phyloP scores from a whole-genome alignment of 2,329 filamentous ascomycete species.

The Colletotrichum orbiculare region DNA sequence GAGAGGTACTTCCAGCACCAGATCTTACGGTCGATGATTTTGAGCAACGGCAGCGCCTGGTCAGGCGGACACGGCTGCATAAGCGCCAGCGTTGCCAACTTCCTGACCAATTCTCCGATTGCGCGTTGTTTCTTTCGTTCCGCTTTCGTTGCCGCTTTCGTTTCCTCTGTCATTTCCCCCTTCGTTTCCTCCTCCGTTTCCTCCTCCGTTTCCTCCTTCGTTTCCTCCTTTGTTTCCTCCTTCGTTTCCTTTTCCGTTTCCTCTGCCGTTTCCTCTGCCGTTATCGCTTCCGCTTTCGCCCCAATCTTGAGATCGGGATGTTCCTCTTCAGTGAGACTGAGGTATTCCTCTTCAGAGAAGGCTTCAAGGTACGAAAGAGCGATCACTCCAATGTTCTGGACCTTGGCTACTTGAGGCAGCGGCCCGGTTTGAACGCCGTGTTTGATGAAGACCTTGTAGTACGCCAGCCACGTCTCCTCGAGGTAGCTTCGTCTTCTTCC shows the following conservation, averaged over 20 bases:
- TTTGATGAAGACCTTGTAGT: conserved; percentile 40
- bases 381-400: conserved; percentile 44
- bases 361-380: conserved; percentile 45
- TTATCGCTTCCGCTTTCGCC: too few relatives aligned
- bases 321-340: too few relatives aligned
- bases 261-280: too few relatives aligned
- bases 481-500: conserved; percentile 49
- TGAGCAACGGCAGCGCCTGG: conserved; percentile 52
- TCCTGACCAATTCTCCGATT: conserved; percentile 43
- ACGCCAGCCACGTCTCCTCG: conserved; percentile 51
- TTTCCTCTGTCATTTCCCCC: conserved; percentile 1
- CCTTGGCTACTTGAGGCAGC: conserved; percentile 40
- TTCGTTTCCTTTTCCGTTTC: too few relatives aligned
- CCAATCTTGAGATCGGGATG: too few relatives aligned
- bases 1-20: conserved; percentile 59
- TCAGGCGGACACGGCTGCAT: conserved; percentile 47
- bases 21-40: conserved; percentile 48
- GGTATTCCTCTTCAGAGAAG: too few relatives aligned
- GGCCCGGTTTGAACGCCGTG: conserved; percentile 10
- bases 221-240: too few relatives aligned
- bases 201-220: too few relatives aligned
- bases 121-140: background rate
- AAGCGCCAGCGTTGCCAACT: conserved; percentile 47
- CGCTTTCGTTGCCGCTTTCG: background rate
- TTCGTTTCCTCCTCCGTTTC: too few relatives aligned